Conservation (phyloP, 1,284 basidiomycete genomes). For the Pseudozyma thailandica region DNA sequence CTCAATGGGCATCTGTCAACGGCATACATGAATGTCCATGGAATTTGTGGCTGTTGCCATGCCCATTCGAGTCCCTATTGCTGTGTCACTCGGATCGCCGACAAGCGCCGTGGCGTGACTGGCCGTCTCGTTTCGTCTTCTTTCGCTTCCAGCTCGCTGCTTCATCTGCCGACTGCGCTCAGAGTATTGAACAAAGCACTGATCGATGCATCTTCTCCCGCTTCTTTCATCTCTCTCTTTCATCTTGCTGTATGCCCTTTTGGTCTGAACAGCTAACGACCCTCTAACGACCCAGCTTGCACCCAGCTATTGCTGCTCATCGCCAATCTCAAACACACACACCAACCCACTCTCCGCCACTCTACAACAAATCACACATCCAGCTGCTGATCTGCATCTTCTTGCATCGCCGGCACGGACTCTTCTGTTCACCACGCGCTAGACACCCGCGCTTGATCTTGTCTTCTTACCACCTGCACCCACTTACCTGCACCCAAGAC, state of each 20-base stretch:
- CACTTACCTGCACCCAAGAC: conserved; percentile 3
- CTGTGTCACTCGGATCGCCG: conserved; percentile 9
- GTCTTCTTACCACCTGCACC: no score
- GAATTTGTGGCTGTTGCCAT: conserved; percentile 1
- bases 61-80: neutral
- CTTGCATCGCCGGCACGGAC: conserved; percentile 34
- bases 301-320: neutral
- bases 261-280: conserved; percentile 32
- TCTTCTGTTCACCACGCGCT: conserved; percentile 14
- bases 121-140: conserved; percentile 2
- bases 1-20: conserved; percentile 1
- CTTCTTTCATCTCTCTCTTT: conserved; percentile 15
- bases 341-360: conserved; percentile 36
- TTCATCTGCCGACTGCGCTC: conserved; percentile 13
- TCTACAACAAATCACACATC: conserved; percentile 8
- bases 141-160: conserved; percentile 1
- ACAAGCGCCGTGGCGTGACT: conserved; percentile 16
- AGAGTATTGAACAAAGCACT: conserved; percentile 5
- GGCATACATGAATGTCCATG: conserved; percentile 2
- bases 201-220: conserved; percentile 8
- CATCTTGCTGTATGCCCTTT: neutral
- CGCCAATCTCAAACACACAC: conserved; percentile 11
- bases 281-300: conserved; percentile 37
- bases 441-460: conserved; percentile 13
- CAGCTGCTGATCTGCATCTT: conserved; percentile 3